Percentiles rank a stretch among this genome's conserved stretches.
Conservation (phyloP, 352 stramenopile genomes). For the Globisporangium alternatum region DNA sequence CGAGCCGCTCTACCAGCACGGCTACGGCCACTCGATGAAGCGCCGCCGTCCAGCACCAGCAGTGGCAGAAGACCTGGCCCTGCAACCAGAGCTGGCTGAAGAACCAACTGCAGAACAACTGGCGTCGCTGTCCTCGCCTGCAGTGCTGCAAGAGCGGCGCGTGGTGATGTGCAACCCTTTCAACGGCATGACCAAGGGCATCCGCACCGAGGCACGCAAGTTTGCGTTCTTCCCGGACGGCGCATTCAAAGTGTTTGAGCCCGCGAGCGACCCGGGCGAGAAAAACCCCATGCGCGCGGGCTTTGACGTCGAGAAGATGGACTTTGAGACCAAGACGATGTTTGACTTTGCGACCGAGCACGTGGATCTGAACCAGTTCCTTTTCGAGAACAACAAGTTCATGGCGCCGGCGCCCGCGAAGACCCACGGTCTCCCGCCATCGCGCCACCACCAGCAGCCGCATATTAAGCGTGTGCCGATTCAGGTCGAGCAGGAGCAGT, state of each 20-base stretch:
- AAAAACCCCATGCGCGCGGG: slow-evolving; percentile 47
- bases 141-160: slow-evolving; percentile 30
- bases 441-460: neutral
- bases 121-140: slow-evolving; percentile 14
- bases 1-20: slow-evolving; percentile 56
- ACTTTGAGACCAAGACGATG: slow-evolving; percentile 37
- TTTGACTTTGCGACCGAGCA: slow-evolving; percentile 52
- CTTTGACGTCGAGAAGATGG: slow-evolving; percentile 68
- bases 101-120: slow-evolving; percentile 14
- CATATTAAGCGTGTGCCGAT: slow-evolving; percentile 15
- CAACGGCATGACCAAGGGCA: slow-evolving; percentile 62
- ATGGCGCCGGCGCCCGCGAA: slow-evolving; percentile 21
- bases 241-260: slow-evolving; percentile 66
- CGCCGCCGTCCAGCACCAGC: slow-evolving; percentile 26
- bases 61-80: neutral
- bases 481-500: slow-evolving; percentile 1
- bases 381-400: slow-evolving; percentile 69
- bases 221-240: slow-evolving; percentile 69
- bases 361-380: slow-evolving; percentile 70
- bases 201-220: slow-evolving; percentile 65
- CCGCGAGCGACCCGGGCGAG: slow-evolving; percentile 41
- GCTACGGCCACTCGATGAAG: slow-evolving; percentile 70
- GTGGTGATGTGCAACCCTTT: slow-evolving; percentile 73
- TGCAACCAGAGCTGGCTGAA: slow-evolving; percentile 9
- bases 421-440: neutral